Base-by-base conservation (phyloP, 768 basidiomycete genomes). In the Kwoniella sp. region DNA sequence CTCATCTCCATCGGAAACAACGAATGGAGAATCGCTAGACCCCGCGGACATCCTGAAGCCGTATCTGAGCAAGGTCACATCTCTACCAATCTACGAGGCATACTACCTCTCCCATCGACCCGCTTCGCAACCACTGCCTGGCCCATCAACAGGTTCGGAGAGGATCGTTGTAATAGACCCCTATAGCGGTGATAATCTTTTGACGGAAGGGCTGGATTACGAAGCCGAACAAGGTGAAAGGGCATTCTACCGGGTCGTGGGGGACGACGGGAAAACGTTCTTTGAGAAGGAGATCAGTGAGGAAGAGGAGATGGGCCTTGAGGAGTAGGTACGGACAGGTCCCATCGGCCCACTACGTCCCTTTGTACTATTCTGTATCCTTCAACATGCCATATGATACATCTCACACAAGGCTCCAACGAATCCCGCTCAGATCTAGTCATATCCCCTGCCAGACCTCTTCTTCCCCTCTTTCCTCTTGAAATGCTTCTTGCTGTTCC, bases 391-490 rank as follows among this genome's bases (percentile, higher is more conserved):
- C n/a, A n/a, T 25, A 55, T 55, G 30, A 34, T 55, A 57, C 38
- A 45, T 12, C 12, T 30, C 25, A 58, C 63, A 29, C 53, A 41
- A 37, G 34, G 34, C 7, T 13, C 34, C 34, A 37, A 37, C 34
- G 34, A 37, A 5, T 5, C 34, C 5, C 34, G 34, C 34, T 37
- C 13, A 11, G 8, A 17, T 55, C 58, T 68, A 77, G 79, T 96
- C 95, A 73, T 97, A 98, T 25, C 95, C 95, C 75, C 87, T 89
- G 15, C 95, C 95, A 75, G 92, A 93, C 67, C 95, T 84, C 81
- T 94, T 90, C 82, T 98, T 98, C 54, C 86, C 86, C 54, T 83
- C 90, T 89, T 81, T 85, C 82, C 88, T 90, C 82, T 92, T 96
- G 83, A 92, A 90, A 70, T 87, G 88, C 77, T 91, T 93, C 83